Conservation (phyloP, 331 rosid genomes). For the Rhamnella rubrinervis region DNA sequence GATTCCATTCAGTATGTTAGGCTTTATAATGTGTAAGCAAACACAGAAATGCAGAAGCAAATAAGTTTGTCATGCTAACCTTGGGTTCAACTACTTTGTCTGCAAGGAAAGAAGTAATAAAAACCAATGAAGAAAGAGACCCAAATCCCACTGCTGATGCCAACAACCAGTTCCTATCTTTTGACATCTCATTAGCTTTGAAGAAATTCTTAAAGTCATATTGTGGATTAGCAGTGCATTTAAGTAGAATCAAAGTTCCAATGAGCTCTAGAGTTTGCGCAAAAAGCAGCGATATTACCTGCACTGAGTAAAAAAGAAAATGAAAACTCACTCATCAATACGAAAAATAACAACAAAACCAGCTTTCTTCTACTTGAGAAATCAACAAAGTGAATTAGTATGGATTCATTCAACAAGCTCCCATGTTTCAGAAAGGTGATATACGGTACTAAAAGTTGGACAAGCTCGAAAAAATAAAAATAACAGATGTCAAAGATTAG, state of each 20-base stretch:
- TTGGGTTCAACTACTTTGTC: slow-evolving; percentile 49
- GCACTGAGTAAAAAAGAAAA: slow-evolving; percentile 12
- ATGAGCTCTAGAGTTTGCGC: slow-evolving; percentile 60
- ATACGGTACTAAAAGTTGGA: too few relatives aligned
- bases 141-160: slow-evolving; percentile 69
- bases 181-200: slow-evolving; percentile 27
- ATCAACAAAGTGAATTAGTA: background rate
- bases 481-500: too few relatives aligned
- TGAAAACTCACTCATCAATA: background rate
- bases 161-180: slow-evolving; percentile 60
- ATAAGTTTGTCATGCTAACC: slow-evolving; percentile 42
- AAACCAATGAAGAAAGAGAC: slow-evolving; percentile 52
- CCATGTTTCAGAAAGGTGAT: too few relatives aligned
- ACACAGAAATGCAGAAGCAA: background rate
- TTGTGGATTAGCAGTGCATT: slow-evolving; percentile 59
- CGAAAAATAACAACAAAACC: background rate
- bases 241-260: slow-evolving; percentile 52
- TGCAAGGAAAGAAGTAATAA: slow-evolving; percentile 49
- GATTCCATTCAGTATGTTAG: background rate
- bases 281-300: slow-evolving; percentile 63
- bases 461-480: too few relatives aligned
- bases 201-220: slow-evolving; percentile 44
- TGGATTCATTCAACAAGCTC: background rate
- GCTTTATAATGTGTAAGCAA: background rate
- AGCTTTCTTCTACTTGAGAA: background rate